Percentiles rank a stretch among this genome's conserved stretches.
Evolutionary conservation across 495 filamentous ascomycete species (phyloP).

Genomic region (Xylaria telfairii): DNA sequence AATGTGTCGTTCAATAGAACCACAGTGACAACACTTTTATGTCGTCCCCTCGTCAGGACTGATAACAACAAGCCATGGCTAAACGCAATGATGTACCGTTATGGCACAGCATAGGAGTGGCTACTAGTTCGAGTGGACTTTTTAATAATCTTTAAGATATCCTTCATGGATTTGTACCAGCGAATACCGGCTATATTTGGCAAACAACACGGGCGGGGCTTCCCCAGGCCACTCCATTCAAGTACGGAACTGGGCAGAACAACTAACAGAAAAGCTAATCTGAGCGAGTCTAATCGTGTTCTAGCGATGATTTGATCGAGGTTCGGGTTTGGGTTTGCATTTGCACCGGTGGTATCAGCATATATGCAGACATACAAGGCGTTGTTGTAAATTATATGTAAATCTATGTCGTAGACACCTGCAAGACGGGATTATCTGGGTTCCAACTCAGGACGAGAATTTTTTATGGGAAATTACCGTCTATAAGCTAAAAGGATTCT

Average conservation of each 20-base stretch:
- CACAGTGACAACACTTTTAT: background rate
- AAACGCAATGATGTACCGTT: background rate
- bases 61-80: background rate
- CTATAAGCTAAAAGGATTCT: background rate
- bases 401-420: background rate
- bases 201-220: background rate
- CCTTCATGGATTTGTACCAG: background rate
- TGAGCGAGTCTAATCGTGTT: background rate
- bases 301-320: background rate
- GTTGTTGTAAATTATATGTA: conserved; percentile 11
- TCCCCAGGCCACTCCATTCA: background rate
- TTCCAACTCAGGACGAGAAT: background rate
- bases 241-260: background rate
- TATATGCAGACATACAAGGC: background rate
- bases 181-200: background rate
- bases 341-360: conserved; percentile 5
- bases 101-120: background rate
- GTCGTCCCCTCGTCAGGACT: background rate
- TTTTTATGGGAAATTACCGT: background rate
- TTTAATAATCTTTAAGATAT: background rate
- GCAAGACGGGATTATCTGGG: background rate
- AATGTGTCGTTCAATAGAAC: conserved; percentile 58
- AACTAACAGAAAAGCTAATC: background rate
- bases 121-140: background rate
- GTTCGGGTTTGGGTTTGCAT: background rate